Conservation (phyloP, 192 early-diverging fungal genomes). For the Linnemannia exigua region DNA sequence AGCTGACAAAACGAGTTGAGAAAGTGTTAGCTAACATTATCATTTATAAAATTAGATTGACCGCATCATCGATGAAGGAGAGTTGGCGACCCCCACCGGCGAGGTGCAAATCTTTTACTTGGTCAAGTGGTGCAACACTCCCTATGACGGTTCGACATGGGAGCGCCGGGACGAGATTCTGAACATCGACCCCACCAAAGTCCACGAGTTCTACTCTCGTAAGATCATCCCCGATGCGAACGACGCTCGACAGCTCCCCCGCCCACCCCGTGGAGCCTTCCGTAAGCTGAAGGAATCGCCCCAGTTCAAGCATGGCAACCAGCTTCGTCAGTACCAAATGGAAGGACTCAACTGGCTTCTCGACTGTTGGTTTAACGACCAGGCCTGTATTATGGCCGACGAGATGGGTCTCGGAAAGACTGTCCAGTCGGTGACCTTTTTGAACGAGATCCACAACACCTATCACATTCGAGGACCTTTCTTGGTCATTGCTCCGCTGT, state of each 20-base stretch:
- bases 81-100: constrained; percentile 66
- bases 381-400: constrained; percentile 99
- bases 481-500: constrained; percentile 74
- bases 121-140: constrained; percentile 81
- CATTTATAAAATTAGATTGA: constrained; percentile 68
- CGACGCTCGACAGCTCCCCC: constrained; percentile 53
- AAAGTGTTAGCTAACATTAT: not conserved
- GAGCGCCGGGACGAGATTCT: constrained; percentile 67
- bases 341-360: constrained; percentile 90
- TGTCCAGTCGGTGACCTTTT: constrained; percentile 82
- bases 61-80: constrained; percentile 88
- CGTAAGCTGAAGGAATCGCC: constrained; percentile 75
- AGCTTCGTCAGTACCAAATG: constrained; percentile 81
- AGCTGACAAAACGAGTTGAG: not conserved
- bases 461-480: constrained; percentile 82
- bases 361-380: constrained; percentile 82
- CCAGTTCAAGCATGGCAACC: constrained; percentile 78
- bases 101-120: constrained; percentile 75
- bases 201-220: constrained; percentile 76
- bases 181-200: constrained; percentile 72
- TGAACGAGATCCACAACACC: constrained; percentile 75
- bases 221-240: constrained; percentile 71
- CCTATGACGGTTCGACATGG: constrained; percentile 85
- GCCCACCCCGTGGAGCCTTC: constrained; percentile 65
- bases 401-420: constrained; percentile 96